Base-by-base conservation (phyloP, 73 alveolate genomes). In the Paraurostyla sp. region DNA sequence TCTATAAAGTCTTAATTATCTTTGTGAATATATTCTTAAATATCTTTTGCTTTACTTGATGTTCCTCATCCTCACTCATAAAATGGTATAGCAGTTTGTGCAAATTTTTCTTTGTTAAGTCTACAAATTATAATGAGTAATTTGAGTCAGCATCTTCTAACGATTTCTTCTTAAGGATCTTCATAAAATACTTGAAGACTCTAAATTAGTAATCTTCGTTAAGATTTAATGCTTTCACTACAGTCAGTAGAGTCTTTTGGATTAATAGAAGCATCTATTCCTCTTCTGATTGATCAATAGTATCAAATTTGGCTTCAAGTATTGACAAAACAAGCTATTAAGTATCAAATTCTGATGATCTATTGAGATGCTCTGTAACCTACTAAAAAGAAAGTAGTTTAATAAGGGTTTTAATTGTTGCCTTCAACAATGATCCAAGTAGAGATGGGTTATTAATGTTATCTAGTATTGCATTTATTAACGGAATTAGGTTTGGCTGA, bases 381-480 rank as follows among this genome's bases (percentile, higher is more conserved):
- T 49, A 23, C 9, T 50, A 6, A 43, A 22, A 51, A 7, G 36
- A 23, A 3, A 78, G 30, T 2, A 78, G 6, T 49, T 78, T 78
- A 52, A 78, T 78, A 2, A 78, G 58, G 29, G 89, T 78, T 36
- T 78, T 78, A 11, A 78, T n/a, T 42, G 89, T 52, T 36, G 80
- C 89, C 41, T 78, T 78, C 80, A 54, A 54, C 32, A 78, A 30
- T 3, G 71, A 49, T 6, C 65, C 71, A 20, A 73, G 49, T 29
- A 40, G 25, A 0, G 60, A 36, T 23, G 62, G 58, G 46, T 50
- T 78, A 32, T 32, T 78, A 20, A 78, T 36, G 50, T 36, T 78
- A 3, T 78, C 78, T 18, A 78, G 23, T 2, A 78, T 23, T 6
- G 80, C 63, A 23, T 36, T n/a, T 51, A 73, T 33, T 2, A 73